Percentiles rank a stretch among this genome's conserved stretches.
phyloP scores from a whole-genome alignment of 495 filamentous ascomycete species.

The Penicillium chermesinum region DNA sequence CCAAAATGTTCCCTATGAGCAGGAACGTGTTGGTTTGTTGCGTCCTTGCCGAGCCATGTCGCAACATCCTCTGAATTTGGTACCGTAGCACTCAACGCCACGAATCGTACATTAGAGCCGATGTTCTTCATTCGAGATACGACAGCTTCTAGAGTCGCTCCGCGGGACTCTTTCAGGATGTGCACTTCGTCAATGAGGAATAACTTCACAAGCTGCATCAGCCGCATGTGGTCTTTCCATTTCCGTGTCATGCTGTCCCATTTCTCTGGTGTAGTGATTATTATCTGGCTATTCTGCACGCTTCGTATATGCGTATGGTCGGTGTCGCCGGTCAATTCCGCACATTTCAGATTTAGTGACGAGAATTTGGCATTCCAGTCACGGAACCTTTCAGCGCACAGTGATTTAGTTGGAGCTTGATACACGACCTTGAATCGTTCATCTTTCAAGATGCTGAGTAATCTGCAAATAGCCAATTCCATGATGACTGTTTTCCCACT shows the following conservation, averaged over 20 bases:
- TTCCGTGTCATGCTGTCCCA: constrained; percentile 97
- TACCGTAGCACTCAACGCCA: constrained; percentile 89
- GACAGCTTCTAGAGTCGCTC: constrained; percentile 90
- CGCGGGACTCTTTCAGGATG: constrained; percentile 82
- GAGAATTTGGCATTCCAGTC: constrained; percentile 89
- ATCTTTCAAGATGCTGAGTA: constrained; percentile 56
- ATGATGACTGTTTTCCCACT: constrained; percentile 91
- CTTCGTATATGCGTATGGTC: constrained; percentile 64
- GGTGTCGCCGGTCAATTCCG: constrained; percentile 90
- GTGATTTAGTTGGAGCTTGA: constrained; percentile 88
- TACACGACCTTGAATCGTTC: constrained; percentile 90
- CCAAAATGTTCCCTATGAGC: constrained; percentile 78
- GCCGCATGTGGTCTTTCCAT: constrained; percentile 83
- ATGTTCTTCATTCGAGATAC: constrained; percentile 96
- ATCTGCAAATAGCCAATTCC: constrained; percentile 84
- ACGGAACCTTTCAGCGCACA: constrained; percentile 75
- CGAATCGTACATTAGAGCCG: constrained; percentile 79
- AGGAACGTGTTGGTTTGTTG: constrained; percentile 59
- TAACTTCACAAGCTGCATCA: constrained; percentile 81
- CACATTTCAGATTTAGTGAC: constrained; percentile 67
- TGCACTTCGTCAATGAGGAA: constrained; percentile 98
- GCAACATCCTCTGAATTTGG: constrained; percentile 92
- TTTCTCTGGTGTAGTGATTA: constrained; percentile 96
- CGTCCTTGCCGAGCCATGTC: constrained; percentile 79
- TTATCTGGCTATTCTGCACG: constrained; percentile 80